A percentile compares a stretch with the other conserved stretches of the same genome.
phyloP scores from a whole-genome alignment of 1,284 basidiomycete genomes.

The Prillingera fragicola region DNA sequence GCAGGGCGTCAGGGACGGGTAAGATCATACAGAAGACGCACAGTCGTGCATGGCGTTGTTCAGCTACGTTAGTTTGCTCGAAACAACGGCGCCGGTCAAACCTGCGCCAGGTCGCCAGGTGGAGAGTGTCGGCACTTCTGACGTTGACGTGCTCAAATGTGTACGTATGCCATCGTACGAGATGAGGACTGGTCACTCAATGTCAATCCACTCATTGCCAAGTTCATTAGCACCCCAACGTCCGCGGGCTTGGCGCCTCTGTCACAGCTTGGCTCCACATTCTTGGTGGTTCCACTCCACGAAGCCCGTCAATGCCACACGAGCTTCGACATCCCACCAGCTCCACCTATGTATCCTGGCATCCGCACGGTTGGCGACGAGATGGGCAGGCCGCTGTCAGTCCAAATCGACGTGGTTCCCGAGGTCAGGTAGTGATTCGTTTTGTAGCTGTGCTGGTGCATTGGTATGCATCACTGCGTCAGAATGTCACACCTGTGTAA shows the following conservation, averaged over 20 bases:
- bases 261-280: conserved; percentile 7
- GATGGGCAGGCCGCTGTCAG: too few species aligned
- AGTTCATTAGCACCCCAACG: conserved; percentile 13
- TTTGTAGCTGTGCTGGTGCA: conserved; percentile 1
- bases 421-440: too few species aligned
- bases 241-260: conserved; percentile 9
- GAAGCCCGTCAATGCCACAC: conserved; percentile 20
- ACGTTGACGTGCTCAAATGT: conserved; percentile 20
- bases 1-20: neutral
- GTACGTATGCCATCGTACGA: conserved; percentile 10
- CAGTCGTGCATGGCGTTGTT: neutral
- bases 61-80: neutral
- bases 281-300: conserved; percentile 7
- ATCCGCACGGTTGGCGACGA: conserved; percentile 21
- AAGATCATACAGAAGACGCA: conserved; percentile 3
- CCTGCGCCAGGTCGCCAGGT: neutral
- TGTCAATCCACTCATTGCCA: conserved; percentile 19
- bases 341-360: conserved; percentile 9
- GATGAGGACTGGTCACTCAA: conserved; percentile 3
- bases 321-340: conserved; percentile 20
- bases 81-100: neutral
- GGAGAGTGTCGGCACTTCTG: conserved; percentile 4
- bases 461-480: too few species aligned
- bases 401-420: too few species aligned
- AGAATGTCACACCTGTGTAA: too few species aligned